Percentiles rank a stretch among this genome's conserved stretches.
Evolutionary conservation across 768 basidiomycete species (phyloP).

Genomic region (Asterophora lycoperdoides): DNA sequence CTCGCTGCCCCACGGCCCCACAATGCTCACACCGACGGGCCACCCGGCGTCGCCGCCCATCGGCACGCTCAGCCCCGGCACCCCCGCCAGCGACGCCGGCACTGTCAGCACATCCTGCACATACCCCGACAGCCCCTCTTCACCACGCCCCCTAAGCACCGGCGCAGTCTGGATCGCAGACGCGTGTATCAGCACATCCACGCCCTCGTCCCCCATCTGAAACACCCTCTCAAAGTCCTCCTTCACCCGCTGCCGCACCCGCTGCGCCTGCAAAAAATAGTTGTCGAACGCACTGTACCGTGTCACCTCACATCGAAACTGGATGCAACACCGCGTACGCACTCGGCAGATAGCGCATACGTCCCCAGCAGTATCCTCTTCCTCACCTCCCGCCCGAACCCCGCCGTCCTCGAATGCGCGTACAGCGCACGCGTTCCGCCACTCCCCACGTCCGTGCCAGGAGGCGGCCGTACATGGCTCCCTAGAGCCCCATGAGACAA

Average conservation of each 20-base stretch:
- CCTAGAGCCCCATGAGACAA: slow-evolving; percentile 33
- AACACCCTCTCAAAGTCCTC: slow-evolving; percentile 75
- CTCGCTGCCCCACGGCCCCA: slow-evolving; percentile 87
- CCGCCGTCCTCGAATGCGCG: slow-evolving; percentile 58
- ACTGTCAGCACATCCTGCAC: slow-evolving; percentile 91
- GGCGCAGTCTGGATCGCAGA: slow-evolving; percentile 88
- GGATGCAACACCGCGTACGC: slow-evolving; percentile 23
- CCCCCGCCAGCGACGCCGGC: slow-evolving; percentile 84
- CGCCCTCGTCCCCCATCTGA: slow-evolving; percentile 37
- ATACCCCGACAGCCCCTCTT: slow-evolving; percentile 56
- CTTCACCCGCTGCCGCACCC: slow-evolving; percentile 66
- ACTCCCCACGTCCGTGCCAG: slow-evolving; percentile 40
- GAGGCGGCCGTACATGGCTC: slow-evolving; percentile 40
- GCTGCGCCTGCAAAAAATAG: slow-evolving; percentile 91
- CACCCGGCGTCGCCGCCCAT: slow-evolving; percentile 54
- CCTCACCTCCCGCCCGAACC: slow-evolving; percentile 82
- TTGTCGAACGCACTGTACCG: slow-evolving; percentile 85
- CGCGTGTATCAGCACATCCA: slow-evolving; percentile 85
- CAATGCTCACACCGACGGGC: slow-evolving; percentile 81
- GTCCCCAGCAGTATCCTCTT: slow-evolving; percentile 87
- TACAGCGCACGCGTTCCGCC: slow-evolving; percentile 48
- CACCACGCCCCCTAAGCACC: slow-evolving; percentile 32
- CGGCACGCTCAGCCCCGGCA: slow-evolving; percentile 81
- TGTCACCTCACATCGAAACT: not conserved
- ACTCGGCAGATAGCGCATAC: slow-evolving; percentile 91